These are phyloP conservation scores for Ogataea hybrid DNA, from an alignment of 1,139 yeast genomes.

Conservation along the genomic window DNA sequence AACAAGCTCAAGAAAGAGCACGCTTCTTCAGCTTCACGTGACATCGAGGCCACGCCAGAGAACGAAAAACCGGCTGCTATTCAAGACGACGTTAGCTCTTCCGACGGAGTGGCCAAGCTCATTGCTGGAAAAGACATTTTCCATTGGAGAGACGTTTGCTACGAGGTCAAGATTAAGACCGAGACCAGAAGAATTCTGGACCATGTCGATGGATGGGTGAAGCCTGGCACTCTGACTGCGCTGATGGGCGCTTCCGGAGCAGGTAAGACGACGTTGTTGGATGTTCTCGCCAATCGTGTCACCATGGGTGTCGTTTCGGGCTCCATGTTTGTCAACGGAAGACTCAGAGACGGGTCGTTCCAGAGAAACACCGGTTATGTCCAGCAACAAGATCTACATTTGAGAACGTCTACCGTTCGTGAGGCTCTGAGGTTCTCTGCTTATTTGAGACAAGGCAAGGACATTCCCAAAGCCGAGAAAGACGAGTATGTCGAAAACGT, in stretches of 20 bases:
- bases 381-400: slow-evolving; percentile 79
- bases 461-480: slow-evolving; percentile 56
- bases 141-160: slow-evolving; percentile 79
- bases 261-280: slow-evolving; percentile 76
- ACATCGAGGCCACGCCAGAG: slow-evolving; percentile 28
- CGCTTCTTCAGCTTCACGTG: slow-evolving; percentile 20
- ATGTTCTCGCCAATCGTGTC: slow-evolving; percentile 74
- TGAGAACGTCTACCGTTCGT: slow-evolving; percentile 73
- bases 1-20: slow-evolving; percentile 31
- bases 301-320: slow-evolving; percentile 80
- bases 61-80: slow-evolving; percentile 25
- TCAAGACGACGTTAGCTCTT: slow-evolving; percentile 15
- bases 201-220: slow-evolving; percentile 81
- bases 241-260: slow-evolving; percentile 91
- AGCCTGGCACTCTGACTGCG: slow-evolving; percentile 74
- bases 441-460: slow-evolving; percentile 64
- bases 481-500: slow-evolving; percentile 70
- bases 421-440: slow-evolving; percentile 77
- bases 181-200: slow-evolving; percentile 64
- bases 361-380: slow-evolving; percentile 83
- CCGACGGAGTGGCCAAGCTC: slow-evolving; percentile 20
- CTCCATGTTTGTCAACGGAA: slow-evolving; percentile 71
- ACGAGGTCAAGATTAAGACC: slow-evolving; percentile 65
- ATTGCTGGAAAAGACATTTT: slow-evolving; percentile 47
- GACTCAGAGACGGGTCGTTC: slow-evolving; percentile 65